Conservation (phyloP, 179 eudicot genomes). For the Drosera spatulata region DNA sequence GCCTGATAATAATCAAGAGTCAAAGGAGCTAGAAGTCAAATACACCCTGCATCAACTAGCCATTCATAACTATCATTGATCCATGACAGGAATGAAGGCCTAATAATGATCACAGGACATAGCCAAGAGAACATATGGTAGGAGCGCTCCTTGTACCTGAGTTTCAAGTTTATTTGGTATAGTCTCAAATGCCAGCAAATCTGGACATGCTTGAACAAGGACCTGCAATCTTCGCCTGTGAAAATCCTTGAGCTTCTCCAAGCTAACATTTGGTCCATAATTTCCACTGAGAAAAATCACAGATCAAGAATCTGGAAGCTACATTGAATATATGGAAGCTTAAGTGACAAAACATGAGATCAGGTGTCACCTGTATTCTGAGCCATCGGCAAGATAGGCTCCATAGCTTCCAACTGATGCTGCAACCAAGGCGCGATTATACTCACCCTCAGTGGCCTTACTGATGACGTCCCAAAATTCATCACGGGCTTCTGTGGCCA, state of each 20-base stretch:
- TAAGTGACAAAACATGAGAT: too few species aligned
- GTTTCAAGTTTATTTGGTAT: conserved; percentile 84
- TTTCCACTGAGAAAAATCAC: conserved; percentile 34
- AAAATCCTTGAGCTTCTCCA: conserved; percentile 73
- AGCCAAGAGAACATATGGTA: too few species aligned
- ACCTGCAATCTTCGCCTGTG: conserved; percentile 74
- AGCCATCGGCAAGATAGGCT: conserved; percentile 93
- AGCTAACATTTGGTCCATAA: conserved; percentile 41
- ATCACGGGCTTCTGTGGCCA: conserved; percentile 70
- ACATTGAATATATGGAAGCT: too few species aligned
- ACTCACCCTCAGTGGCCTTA: conserved; percentile 17
- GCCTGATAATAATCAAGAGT: conserved; percentile 34
- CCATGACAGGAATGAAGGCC: neutral
- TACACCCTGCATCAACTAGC: too few species aligned
- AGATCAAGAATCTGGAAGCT: too few species aligned
- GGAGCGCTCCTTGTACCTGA: conserved; percentile 27
- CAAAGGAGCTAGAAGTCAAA: neutral
- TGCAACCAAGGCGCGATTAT: conserved; percentile 68
- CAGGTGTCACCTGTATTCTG: conserved; percentile 64
- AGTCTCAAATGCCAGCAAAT: conserved; percentile 90
- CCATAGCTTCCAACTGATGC: conserved; percentile 96
- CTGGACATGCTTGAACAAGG: conserved; percentile 74
- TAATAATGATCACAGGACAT: too few species aligned
- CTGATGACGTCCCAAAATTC: conserved; percentile 51
- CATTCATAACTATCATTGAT: neutral